phyloP scores from a whole-genome alignment of 768 basidiomycete species.

The Mrakia gelida region DNA sequence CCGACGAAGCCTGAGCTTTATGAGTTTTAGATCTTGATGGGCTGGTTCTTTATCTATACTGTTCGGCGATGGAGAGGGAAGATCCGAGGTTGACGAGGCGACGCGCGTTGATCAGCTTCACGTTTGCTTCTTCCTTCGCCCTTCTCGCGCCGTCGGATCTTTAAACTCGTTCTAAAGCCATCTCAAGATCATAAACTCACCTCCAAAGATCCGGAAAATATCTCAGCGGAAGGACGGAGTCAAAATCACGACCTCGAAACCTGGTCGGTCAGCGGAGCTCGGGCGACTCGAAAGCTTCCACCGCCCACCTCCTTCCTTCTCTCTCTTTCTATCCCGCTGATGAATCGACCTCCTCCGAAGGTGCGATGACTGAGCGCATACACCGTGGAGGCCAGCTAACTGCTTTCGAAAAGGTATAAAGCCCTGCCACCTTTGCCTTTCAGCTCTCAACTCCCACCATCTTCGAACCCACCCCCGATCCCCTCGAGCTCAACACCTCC shows the following conservation, averaged over 20 bases:
- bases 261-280: neutral
- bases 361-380: neutral
- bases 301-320: neutral
- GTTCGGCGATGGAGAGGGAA: too few species aligned
- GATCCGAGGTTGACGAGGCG: too few species aligned
- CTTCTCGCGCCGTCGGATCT: too few species aligned
- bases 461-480: neutral
- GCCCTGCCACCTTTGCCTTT: neutral
- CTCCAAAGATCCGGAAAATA: too few species aligned
- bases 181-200: too few species aligned
- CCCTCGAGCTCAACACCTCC: neutral
- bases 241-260: too few species aligned
- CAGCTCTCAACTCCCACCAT: neutral
- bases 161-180: too few species aligned
- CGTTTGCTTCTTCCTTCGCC: too few species aligned
- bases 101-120: too few species aligned
- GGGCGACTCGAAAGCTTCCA: neutral
- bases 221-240: too few species aligned
- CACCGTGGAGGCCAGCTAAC: too few species aligned
- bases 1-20: slow-evolving; percentile 42
- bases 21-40: slow-evolving; percentile 39
- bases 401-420: neutral
- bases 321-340: neutral
- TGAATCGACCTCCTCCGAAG: neutral
- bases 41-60: too few species aligned